Percentiles rank a stretch among this genome's conserved stretches.
These are phyloP conservation scores for Eutrema yunnanense DNA, from an alignment of 345 rosid species.

Conservation along the genomic window DNA sequence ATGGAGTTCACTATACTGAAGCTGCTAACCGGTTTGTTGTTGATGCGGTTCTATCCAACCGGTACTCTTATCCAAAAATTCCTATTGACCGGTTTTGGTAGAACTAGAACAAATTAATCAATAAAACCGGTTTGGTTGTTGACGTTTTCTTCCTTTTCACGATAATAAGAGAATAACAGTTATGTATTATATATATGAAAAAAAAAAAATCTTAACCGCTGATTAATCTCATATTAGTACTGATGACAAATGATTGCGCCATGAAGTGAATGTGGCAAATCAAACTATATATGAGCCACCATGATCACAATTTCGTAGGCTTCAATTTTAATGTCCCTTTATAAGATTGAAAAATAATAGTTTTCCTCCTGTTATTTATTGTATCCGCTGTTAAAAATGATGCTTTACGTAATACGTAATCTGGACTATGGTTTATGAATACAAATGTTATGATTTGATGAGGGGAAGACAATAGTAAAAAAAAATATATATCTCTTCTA, in stretches of 20 bases:
- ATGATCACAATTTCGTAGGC: background rate
- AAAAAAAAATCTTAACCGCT: background rate
- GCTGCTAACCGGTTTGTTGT: conserved; percentile 52
- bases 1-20: conserved; percentile 69
- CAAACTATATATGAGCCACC: background rate
- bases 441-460: background rate
- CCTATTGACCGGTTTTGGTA: conserved; percentile 44
- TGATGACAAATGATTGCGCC: background rate
- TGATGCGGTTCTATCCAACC: conserved; percentile 35
- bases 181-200: background rate
- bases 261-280: background rate
- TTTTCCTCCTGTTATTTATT: background rate
- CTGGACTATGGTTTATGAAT: background rate
- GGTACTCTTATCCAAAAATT: conserved; percentile 45
- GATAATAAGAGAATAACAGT: background rate
- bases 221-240: background rate
- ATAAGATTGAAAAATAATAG: too few species aligned
- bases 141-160: background rate
- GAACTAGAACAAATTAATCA: background rate
- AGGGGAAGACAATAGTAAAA: background rate
- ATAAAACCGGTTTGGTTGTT: background rate
- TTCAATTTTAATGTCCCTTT: too few species aligned
- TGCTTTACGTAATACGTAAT: background rate
- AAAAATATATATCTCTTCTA: too few species aligned
- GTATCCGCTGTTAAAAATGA: background rate